A percentile compares a stretch with the other conserved stretches of the same genome.
Conservation (phyloP, 768 basidiomycete genomes). For the Rhodocollybia butyracea region DNA sequence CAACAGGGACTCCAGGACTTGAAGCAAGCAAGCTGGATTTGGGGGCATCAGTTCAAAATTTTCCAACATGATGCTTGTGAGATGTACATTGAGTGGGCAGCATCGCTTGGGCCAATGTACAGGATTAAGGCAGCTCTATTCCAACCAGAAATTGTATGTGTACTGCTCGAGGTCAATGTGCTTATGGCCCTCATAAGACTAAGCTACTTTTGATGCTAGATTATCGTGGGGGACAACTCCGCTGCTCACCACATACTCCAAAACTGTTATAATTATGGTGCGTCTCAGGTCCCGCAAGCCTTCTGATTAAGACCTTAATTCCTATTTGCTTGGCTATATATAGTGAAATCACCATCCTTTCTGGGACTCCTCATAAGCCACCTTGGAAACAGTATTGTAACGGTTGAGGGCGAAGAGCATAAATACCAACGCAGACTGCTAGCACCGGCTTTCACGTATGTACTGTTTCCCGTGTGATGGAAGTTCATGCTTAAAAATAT, state of each 20-base stretch:
- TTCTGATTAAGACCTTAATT: constrained; percentile 27
- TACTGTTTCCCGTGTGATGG: too few relatives aligned
- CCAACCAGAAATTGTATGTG: constrained; percentile 33
- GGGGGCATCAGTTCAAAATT: constrained; percentile 33
- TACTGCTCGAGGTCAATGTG: neutral
- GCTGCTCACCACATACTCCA: too few relatives aligned
- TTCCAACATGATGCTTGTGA: constrained; percentile 29
- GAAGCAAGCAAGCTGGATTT: too few relatives aligned
- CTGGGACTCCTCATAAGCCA: constrained; percentile 29
- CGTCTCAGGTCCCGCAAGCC: constrained; percentile 35
- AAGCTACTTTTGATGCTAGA: constrained; percentile 30
- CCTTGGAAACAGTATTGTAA: constrained; percentile 32
- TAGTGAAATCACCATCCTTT: constrained; percentile 27
- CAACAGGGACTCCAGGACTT: too few relatives aligned
- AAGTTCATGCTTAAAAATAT: too few relatives aligned
- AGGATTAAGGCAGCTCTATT: constrained; percentile 35
- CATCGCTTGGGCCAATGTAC: constrained; percentile 28
- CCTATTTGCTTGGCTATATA: neutral
- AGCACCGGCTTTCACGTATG: too few relatives aligned
- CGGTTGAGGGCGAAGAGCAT: constrained; percentile 37
- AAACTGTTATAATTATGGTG: constrained; percentile 32
- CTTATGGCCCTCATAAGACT: neutral
- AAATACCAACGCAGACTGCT: constrained; percentile 27
- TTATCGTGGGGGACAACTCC: too few relatives aligned
- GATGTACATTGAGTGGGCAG: constrained; percentile 31